Base-by-base conservation (phyloP, 345 rosid genomes). In the Corymbia maculata region DNA sequence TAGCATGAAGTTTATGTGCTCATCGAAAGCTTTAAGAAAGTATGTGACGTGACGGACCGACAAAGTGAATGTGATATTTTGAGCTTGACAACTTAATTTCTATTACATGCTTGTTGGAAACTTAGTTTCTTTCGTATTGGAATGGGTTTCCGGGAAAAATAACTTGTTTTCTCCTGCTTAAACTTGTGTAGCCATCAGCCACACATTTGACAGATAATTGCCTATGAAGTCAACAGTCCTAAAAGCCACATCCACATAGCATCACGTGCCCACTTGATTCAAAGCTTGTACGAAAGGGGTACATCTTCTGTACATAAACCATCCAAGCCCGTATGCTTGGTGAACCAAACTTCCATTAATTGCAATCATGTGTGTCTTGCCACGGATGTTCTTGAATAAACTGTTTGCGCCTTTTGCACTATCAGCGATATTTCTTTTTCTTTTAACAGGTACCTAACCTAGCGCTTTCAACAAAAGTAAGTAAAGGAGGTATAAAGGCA, bases 191-290 rank as follows among this genome's bases (percentile, higher is more conserved):
- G 98, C 99, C 99, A 13, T 96, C 95, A 51, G 93, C 96, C 49
- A 96, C 97, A 17, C 98, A 97, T 55, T 93, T 94, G 52, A 98
- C 98, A 2, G 97, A 95, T 26, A 97, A 94, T 87, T 28, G 94
- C 94, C 87, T 4, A 57, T 2, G 66, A 57, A 57, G 66, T 10
- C 66, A 57, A 51, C 52, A 51, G 9, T 57, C 66, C n/a, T 24
- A 57, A 0, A 57, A 4, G 10, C 66, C n/a, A 24, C 13, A 24
- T 57, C 4, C 1, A 24, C n/a, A 10, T 13, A 5, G 10, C 61
- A 22, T 55, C 28, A 55, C 12, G 21, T 24, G 66, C n/a, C 6
- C 64, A 57, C 64, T 57, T 57, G 64, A 1, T 42, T 75, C 2
- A 75, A 32, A 75, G 47, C 84, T 30, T 75, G 84, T 30, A 75